Evolutionary conservation across 1,284 basidiomycete species (phyloP).

Genomic region (Leccinum fuscescens): DNA sequence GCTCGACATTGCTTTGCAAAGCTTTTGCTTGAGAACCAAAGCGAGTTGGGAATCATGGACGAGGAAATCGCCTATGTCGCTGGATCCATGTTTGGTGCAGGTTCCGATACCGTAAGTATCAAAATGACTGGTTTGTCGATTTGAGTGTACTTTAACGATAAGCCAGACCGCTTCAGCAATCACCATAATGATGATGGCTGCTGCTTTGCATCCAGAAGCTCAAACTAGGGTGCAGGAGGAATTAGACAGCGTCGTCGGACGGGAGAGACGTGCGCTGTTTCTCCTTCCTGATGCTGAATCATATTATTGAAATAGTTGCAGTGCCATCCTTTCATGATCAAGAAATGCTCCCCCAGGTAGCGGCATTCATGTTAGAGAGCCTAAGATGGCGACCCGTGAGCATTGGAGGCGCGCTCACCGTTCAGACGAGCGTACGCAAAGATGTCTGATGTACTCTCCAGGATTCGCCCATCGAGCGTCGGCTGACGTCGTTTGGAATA

Average conservation of each 20-base stretch:
- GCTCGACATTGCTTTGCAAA: slow-evolving; percentile 18
- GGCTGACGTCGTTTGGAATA: slow-evolving; percentile 55
- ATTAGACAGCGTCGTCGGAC: slow-evolving; percentile 40
- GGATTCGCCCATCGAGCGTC: slow-evolving; percentile 55
- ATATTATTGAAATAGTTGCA: slow-evolving; percentile 1
- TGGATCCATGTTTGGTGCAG: slow-evolving; percentile 42
- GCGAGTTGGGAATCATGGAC: slow-evolving; percentile 11
- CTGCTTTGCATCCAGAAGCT: slow-evolving; percentile 39
- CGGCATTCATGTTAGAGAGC: slow-evolving; percentile 32
- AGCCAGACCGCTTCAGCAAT: slow-evolving; percentile 32
- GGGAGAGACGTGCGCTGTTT: slow-evolving; percentile 31
- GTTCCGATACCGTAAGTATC: slow-evolving; percentile 37
- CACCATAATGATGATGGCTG: slow-evolving; percentile 44
- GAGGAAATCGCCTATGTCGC: slow-evolving; percentile 34
- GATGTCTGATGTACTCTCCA: slow-evolving; percentile 21
- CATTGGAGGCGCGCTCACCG: slow-evolving; percentile 15
- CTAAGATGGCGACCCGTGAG: slow-evolving; percentile 34
- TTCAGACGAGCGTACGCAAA: neutral
- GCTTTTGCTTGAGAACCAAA: slow-evolving; percentile 23
- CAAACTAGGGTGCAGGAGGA: slow-evolving; percentile 43
- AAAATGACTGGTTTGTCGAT: neutral
- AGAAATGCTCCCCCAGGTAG: slow-evolving; percentile 23
- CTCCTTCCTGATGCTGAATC: neutral
- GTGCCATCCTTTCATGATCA: slow-evolving; percentile 26
- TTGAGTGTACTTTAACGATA: neutral